Base-by-base conservation (phyloP, 768 basidiomycete species). In the Russula brevipes region DNA sequence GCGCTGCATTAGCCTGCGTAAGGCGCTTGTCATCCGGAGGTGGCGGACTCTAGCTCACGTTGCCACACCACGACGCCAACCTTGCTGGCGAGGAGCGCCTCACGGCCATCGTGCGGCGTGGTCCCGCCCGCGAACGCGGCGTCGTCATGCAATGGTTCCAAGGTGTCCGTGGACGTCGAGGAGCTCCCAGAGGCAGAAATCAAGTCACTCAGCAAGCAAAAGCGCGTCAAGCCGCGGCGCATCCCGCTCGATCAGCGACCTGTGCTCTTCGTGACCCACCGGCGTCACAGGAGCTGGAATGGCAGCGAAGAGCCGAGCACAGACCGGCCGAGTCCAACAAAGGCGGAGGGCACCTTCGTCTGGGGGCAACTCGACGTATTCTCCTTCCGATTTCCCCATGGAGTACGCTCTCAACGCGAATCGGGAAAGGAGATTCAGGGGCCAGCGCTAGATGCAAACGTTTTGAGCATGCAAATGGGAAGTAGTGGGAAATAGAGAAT, bases 241-340 rank as follows among this genome's bases (percentile, higher is more conserved):
- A 86, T 95, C 56, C 95, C 97, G 3, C 80, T 99, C 19, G 97
- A 99, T 73, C 94, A 95, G 68, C 95, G 94, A 0, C 91, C 87
- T 4, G 91, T 94, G 3, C 76, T 90, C 58, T 79, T 85, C 36
- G 85, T 81, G 49, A 85, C 91, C 60, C 80, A 87, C 45, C 79
- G 82, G 68, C 80, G 88, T 45, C 82, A 80, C 57, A 87, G 83
- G 24, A 90, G 19, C n/a, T 45, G 12, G 33, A 12, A 92, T 65
- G 89, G 88, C n/a, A n/a, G 3, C 77, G n/a, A 64, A 4, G 58
- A 64, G 2, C 12, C 41, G 8, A 74, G n/a, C 65, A 70, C 16
- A n/a, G 64, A 57, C 11, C 59, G 60, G 7, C 53, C 54, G 6
- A 59, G 59, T 45, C 63, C 63, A 31, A 64, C 63, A 11, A 59